Base-by-base conservation (phyloP, 176 grass and related monocot genomes). In the Olyra latifolia region DNA sequence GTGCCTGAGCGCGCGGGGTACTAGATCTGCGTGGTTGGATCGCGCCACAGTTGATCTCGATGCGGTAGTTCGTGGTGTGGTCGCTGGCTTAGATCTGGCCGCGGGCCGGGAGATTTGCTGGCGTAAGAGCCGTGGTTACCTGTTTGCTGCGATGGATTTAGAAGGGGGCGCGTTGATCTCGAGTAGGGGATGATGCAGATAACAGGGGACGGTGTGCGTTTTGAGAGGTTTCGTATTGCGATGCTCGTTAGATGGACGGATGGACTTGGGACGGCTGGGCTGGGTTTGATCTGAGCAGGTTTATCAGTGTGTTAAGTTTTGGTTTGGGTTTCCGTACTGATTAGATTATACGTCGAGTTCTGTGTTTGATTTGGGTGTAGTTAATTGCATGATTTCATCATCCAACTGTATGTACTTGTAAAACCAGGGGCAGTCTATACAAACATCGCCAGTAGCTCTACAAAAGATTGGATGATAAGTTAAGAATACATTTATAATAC, bases 21-120 rank as follows among this genome's bases (percentile, higher is more conserved):
- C 43, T 72, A 89, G 88, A 89, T 86, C 88, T 84, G 66, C 66
- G 56, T 41, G 49, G 29, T 10, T 28, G 69, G 10, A 30, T 53
- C 41, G 48, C 15, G 9, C 23, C 20, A 40, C 25, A 35, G 7
- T 38, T 6, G 66, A 38, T 65, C 46, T 3, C 38, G 53, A 8
- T 22, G 30, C 0, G 4, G 13, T 4, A 5, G 48, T 39, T 66
- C n/a, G 27, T 16, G 24, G 20, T 6, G 0, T 35, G 14, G 13
- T 2, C 54, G 19, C 65, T 0, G 15, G 24, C 23, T 14, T 17
- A 70, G 87, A 85, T 89, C 82, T 32, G 22, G 17, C 41, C 17
- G 66, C 4, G 0, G 8, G 7, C 22, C 2, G 29, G 1, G 42
- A 6, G 39, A 27, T 62, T 12, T 13, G 38, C 6, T 27, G 44